Evolutionary conservation across 345 rosid species (phyloP).

Genomic region (Raphanus raphanistrum): DNA sequence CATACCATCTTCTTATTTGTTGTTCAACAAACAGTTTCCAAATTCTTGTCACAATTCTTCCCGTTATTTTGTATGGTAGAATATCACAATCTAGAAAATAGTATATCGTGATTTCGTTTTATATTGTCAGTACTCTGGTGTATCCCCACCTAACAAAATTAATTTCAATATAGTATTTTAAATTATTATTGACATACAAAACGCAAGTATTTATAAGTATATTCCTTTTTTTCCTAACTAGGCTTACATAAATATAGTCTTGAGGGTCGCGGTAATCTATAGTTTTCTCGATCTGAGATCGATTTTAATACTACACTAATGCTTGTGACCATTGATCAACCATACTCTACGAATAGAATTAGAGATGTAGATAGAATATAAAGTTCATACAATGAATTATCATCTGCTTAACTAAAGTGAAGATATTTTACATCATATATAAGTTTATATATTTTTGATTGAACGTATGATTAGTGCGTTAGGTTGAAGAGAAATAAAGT

Average conservation of each 20-base stretch:
- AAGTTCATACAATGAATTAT: not conserved
- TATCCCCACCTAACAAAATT: conserved; percentile 21
- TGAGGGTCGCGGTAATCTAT: conserved; percentile 2
- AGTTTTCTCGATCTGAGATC: not conserved
- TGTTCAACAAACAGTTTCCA: conserved; percentile 8
- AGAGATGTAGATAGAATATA: not conserved
- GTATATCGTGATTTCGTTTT: not conserved
- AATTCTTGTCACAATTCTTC: not conserved
- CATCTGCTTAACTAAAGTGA: no score
- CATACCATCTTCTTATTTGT: not conserved
- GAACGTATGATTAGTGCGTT: conserved; percentile 2
- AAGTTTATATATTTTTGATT: not conserved
- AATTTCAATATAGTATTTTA: conserved; percentile 6
- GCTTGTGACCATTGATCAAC: not conserved
- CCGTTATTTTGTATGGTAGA: conserved; percentile 7
- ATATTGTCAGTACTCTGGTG: conserved; percentile 11
- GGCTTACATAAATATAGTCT: not conserved
- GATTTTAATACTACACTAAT: not conserved
- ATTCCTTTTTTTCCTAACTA: not conserved
- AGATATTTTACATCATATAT: not conserved
- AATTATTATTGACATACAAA: not conserved
- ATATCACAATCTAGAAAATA: conserved; percentile 21
- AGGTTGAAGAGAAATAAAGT: not conserved
- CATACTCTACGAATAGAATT: not conserved
- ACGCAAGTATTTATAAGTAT: not conserved